Conservation (phyloP, 1,139 yeast genomes). For the Blastobotrys indianensis region DNA sequence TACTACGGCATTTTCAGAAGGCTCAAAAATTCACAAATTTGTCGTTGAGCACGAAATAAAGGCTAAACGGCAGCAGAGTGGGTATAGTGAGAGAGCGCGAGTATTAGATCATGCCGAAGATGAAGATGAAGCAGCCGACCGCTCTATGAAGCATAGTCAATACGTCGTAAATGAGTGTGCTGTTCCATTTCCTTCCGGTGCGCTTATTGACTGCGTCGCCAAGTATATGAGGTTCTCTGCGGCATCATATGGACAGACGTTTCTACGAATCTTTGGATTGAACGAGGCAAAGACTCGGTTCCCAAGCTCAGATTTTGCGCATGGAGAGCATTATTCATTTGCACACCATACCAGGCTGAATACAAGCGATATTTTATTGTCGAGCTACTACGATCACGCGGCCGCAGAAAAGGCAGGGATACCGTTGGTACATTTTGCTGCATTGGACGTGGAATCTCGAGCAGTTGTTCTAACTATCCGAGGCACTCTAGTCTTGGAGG, state of each 20-base stretch:
- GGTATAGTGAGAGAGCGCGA: not conserved
- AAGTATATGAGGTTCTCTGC: conserved; percentile 32
- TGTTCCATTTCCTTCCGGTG: not conserved
- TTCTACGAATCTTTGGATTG: conserved; percentile 32
- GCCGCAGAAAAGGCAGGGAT: conserved; percentile 29
- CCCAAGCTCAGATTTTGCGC: conserved; percentile 21
- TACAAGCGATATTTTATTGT: conserved; percentile 30
- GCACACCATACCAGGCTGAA: conserved; percentile 31
- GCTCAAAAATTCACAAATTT: not conserved
- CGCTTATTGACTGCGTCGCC: conserved; percentile 19
- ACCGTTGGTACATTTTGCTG: conserved; percentile 32
- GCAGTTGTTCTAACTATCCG: conserved; percentile 33
- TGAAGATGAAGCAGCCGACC: not conserved
- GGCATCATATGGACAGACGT: conserved; percentile 36
- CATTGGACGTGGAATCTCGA: conserved; percentile 31
- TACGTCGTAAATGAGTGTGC: not conserved
- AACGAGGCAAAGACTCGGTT: conserved; percentile 19
- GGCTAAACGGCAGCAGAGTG: not conserved
- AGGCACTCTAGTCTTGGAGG: conserved; percentile 35
- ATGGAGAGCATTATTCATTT: conserved; percentile 32
- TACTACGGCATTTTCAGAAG: conserved; percentile 15
- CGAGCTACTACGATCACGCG: conserved; percentile 28
- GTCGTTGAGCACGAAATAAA: not conserved
- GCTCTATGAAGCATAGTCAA: not conserved
- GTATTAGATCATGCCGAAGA: not conserved